Conservation (phyloP, 176 grass and related monocot species). For the Themeda triandra region DNA sequence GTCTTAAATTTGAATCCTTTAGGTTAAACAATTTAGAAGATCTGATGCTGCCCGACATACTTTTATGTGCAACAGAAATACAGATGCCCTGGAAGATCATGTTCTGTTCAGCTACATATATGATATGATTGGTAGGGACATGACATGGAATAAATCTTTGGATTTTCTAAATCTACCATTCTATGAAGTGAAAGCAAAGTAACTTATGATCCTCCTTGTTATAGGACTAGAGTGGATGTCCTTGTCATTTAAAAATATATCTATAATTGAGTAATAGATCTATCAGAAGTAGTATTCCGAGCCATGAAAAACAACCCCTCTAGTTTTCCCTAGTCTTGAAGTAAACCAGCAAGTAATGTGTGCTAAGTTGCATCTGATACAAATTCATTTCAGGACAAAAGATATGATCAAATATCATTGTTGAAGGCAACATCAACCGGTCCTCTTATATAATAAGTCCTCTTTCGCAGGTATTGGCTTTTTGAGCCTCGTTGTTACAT, state of each 20-base stretch:
- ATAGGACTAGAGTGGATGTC: neutral
- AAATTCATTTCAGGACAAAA: neutral
- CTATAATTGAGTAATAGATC: neutral
- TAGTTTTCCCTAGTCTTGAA: neutral
- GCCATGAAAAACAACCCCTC: neutral
- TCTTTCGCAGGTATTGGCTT: slow-evolving; percentile 80
- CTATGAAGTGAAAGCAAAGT: neutral
- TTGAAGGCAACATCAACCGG: neutral
- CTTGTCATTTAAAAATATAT: neutral
- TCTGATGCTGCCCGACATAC: neutral
- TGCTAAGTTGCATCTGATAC: neutral
- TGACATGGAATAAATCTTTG: neutral
- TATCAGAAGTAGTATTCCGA: neutral
- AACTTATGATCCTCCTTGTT: neutral
- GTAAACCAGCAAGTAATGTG: neutral
- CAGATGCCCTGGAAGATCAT: neutral
- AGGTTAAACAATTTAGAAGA: neutral
- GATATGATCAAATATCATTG: neutral
- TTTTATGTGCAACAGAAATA: slow-evolving; percentile 10
- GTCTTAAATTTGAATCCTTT: neutral
- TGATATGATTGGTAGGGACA: neutral
- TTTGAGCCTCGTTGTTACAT: slow-evolving; percentile 92
- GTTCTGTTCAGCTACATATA: neutral
- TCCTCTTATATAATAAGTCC: neutral
- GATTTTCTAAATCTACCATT: neutral